Percentiles rank a stretch among this genome's conserved stretches.
Conservation (phyloP, 208 protist genomes). For the Acanthamoeba polyphaga region DNA sequence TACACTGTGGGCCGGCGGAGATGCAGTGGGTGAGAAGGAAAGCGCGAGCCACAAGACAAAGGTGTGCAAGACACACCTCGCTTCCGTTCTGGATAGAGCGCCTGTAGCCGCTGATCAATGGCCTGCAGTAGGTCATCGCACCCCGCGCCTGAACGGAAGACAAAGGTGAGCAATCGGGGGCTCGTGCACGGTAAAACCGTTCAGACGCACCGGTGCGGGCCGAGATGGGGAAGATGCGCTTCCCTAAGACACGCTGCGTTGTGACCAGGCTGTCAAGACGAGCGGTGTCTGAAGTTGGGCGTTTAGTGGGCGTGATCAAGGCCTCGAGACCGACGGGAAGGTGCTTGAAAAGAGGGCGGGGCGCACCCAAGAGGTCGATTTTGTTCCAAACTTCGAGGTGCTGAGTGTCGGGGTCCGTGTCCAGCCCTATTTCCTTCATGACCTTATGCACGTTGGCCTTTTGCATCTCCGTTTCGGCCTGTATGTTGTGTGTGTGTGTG, state of each 20-base stretch:
- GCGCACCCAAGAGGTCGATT: slow-evolving; percentile 57
- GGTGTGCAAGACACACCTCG: neutral
- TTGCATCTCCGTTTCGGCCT: slow-evolving; percentile 54
- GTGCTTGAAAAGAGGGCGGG: neutral
- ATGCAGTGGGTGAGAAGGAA: neutral
- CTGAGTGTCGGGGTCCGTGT: neutral
- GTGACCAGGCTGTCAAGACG: neutral
- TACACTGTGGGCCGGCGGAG: neutral
- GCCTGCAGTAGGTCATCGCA: neutral
- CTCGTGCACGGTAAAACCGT: neutral
- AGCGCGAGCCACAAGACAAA: neutral
- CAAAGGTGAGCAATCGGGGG: neutral
- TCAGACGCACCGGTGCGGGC: neutral
- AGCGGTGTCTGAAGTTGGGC: neutral
- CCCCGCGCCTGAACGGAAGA: slow-evolving; percentile 4
- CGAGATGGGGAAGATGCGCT: slow-evolving; percentile 42
- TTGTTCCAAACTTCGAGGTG: slow-evolving; percentile 68
- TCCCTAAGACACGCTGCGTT: neutral
- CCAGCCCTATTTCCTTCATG: slow-evolving; percentile 23
- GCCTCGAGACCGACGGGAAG: neutral
- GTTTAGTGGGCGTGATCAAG: neutral
- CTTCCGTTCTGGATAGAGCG: neutral
- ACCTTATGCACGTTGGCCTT: slow-evolving; percentile 56
- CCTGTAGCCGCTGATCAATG: slow-evolving; percentile 7
- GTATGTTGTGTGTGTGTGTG: neutral